Conservation (phyloP, 2,329 filamentous ascomycete genomes). For the Dendrostoma leiphaemia region DNA sequence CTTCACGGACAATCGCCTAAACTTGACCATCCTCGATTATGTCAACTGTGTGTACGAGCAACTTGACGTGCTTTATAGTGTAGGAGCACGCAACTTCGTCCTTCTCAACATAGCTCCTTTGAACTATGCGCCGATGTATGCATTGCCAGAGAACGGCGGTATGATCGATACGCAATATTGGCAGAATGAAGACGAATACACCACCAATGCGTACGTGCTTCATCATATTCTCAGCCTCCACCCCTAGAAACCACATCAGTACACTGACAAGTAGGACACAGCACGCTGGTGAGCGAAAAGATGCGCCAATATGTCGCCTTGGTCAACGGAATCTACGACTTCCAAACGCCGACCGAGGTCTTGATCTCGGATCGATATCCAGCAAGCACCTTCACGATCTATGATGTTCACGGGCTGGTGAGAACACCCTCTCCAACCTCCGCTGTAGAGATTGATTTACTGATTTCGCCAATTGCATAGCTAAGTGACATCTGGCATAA, state of each 20-base stretch:
- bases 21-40: conserved; percentile 45
- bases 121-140: conserved; percentile 53
- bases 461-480: conserved; percentile 24
- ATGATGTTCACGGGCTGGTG: conserved; percentile 52
- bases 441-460: no score
- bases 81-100: conserved; percentile 56
- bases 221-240: not conserved
- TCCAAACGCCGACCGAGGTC: conserved; percentile 46
- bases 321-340: conserved; percentile 50
- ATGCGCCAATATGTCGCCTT: conserved; percentile 51
- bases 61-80: conserved; percentile 46
- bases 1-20: conserved; percentile 52
- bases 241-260: no score
- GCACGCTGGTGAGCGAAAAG: conserved; percentile 44
- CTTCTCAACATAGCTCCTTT: conserved; percentile 55
- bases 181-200: conserved; percentile 35
- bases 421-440: conserved; percentile 18
- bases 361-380: conserved; percentile 40
- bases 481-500: conserved; percentile 54
- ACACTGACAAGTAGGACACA: not conserved
- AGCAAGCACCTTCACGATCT: conserved; percentile 49
- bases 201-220: conserved; percentile 35
- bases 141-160: conserved; percentile 42
- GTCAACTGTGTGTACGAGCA: conserved; percentile 52
- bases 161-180: conserved; percentile 43